These are phyloP conservation scores for Ilyonectria destructans DNA, from an alignment of 2,329 filamentous ascomycete species.

Conservation along the genomic window DNA sequence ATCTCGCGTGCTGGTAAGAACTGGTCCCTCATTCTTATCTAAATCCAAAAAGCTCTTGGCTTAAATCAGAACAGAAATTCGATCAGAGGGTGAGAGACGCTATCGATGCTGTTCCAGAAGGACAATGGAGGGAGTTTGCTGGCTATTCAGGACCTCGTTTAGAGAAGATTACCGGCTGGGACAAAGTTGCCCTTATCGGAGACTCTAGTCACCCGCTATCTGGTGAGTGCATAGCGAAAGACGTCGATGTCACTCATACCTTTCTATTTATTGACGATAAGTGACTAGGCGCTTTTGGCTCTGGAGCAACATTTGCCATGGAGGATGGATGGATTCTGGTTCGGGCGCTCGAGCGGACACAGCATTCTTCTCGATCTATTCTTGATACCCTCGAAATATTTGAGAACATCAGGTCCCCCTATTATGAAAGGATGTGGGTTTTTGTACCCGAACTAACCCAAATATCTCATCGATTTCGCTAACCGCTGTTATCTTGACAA, in stretches of 20 bases:
- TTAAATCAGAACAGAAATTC: neutral
- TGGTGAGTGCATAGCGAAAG: neutral
- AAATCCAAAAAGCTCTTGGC: neutral
- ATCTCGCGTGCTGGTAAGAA: constrained; percentile 7
- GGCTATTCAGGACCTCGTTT: constrained; percentile 11
- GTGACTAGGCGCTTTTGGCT: constrained; percentile 7
- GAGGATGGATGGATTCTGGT: constrained; percentile 21
- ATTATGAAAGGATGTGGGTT: constrained; percentile 16
- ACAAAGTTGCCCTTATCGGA: constrained; percentile 20
- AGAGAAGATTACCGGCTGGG: constrained; percentile 7
- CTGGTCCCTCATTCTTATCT: neutral
- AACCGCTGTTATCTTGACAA: neutral
- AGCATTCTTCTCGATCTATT: neutral
- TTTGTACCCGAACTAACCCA: neutral
- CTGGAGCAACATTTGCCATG: constrained; percentile 18
- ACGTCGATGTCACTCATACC: neutral
- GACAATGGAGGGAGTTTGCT: constrained; percentile 21
- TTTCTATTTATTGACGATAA: neutral
- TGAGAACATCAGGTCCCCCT: constrained; percentile 9
- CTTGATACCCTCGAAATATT: constrained; percentile 4
- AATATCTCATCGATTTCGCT: neutral
- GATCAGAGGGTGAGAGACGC: constrained; percentile 8
- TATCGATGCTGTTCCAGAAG: constrained; percentile 2
- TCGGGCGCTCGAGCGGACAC: constrained; percentile 10
- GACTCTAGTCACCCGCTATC: constrained; percentile 19